A percentile compares a stretch with the other conserved stretches of the same genome.
Evolutionary conservation across 2,329 filamentous ascomycete species (phyloP).

Genomic region (Capronia americana): DNA sequence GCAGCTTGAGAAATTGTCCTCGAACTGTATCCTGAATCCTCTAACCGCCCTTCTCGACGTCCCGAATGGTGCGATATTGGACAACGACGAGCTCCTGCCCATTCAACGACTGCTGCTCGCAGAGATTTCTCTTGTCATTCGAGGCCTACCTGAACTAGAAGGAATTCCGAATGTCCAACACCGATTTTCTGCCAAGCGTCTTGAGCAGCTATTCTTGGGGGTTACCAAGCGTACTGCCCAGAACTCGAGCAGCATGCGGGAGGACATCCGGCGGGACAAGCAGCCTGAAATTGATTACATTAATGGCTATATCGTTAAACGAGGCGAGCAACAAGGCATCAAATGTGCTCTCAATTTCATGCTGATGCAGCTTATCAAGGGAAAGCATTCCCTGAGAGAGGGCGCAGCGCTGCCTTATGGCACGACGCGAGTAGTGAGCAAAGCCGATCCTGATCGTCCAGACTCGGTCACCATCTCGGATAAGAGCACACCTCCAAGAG

Average conservation of each 20-base stretch:
- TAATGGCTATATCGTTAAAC: slow-evolving; percentile 83
- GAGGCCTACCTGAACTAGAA: slow-evolving; percentile 74
- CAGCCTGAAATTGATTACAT: slow-evolving; percentile 81
- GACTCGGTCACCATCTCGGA: slow-evolving; percentile 29
- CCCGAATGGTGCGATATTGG: slow-evolving; percentile 72
- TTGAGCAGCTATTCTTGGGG: slow-evolving; percentile 65
- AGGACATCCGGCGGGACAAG: slow-evolving; percentile 66
- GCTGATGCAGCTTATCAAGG: slow-evolving; percentile 74
- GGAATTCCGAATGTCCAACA: slow-evolving; percentile 64
- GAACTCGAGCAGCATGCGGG: slow-evolving; percentile 71
- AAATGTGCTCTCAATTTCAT: slow-evolving; percentile 74
- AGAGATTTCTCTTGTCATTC: slow-evolving; percentile 76
- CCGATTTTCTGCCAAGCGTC: slow-evolving; percentile 66
- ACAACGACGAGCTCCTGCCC: slow-evolving; percentile 68
- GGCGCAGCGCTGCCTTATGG: slow-evolving; percentile 25
- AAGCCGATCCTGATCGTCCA: slow-evolving; percentile 18
- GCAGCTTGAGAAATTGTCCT: slow-evolving; percentile 79
- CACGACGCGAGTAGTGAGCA: slow-evolving; percentile 22
- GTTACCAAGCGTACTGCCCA: slow-evolving; percentile 62
- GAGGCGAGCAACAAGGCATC: slow-evolving; percentile 76
- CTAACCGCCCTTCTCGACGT: slow-evolving; percentile 80
- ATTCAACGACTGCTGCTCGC: slow-evolving; percentile 73
- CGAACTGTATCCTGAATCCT: slow-evolving; percentile 79
- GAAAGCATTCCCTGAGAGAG: slow-evolving; percentile 51
- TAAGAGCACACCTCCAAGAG: slow-evolving; percentile 26